These are phyloP conservation scores for Pelargonium cotyledonis DNA, from an alignment of 441 rosid species.

Conservation along the genomic window DNA sequence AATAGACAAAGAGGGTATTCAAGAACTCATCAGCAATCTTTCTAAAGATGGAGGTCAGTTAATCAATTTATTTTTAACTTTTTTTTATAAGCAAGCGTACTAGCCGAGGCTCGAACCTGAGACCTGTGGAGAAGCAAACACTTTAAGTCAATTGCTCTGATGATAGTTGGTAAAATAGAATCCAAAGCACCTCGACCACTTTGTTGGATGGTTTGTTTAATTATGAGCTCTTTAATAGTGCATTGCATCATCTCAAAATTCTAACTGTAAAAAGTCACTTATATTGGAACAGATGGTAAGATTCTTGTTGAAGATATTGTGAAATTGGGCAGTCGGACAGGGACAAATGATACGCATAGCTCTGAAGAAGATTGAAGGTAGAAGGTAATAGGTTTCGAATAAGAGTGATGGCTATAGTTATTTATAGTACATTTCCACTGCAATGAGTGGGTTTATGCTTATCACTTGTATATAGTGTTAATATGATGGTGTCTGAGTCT, in stretches of 20 bases:
- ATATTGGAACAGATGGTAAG: constrained; percentile 62
- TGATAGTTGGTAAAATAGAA: no score
- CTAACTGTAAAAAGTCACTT: constrained; percentile 7
- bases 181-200: no score
- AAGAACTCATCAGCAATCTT: constrained; percentile 69
- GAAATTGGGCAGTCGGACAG: constrained; percentile 58
- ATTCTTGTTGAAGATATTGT: constrained; percentile 89
- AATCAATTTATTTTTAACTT: background rate
- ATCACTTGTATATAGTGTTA: background rate
- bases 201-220: background rate
- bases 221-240: background rate
- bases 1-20: constrained; percentile 64
- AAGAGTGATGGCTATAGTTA: background rate
- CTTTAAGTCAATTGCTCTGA: no score
- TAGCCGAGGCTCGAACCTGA: no score
- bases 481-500: background rate
- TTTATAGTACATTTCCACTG: background rate
- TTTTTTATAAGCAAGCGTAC: background rate
- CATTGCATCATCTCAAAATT: constrained; percentile 1
- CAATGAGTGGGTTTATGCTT: no score
- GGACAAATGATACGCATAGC: constrained; percentile 29
- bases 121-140: no score
- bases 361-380: constrained; percentile 30
- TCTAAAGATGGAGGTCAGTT: constrained; percentile 68
- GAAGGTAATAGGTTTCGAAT: constrained; percentile 14